Evolutionary conservation across 306 rosid genomes (phyloP).

Genomic region (Quercus glauca): DNA sequence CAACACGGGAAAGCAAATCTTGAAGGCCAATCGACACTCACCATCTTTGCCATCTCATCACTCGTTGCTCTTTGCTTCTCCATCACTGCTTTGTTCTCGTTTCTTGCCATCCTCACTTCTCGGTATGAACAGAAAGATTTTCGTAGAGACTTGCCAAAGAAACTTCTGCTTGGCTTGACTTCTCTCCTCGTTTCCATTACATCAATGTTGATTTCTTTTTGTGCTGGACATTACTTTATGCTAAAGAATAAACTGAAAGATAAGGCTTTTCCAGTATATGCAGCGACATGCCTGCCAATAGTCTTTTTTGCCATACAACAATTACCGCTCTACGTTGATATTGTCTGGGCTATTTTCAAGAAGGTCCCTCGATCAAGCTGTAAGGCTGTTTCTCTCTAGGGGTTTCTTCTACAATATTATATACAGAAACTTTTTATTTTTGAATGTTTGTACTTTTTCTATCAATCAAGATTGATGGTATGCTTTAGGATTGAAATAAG

Average conservation of each 20-base stretch:
- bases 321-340: slow-evolving; percentile 9
- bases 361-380: slow-evolving; percentile 1
- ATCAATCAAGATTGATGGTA: no score
- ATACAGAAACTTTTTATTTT: no score
- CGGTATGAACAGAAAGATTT: not conserved
- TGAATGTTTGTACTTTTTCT: no score
- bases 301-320: not conserved
- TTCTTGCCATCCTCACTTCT: slow-evolving; percentile 14
- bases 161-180: slow-evolving; percentile 15
- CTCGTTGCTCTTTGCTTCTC: slow-evolving; percentile 33
- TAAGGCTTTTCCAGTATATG: not conserved
- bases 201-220: slow-evolving; percentile 4
- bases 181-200: slow-evolving; percentile 13
- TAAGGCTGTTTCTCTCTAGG: not conserved
- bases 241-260: not conserved
- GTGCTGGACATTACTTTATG: slow-evolving; percentile 7
- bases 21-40: slow-evolving; percentile 4
- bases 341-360: not conserved
- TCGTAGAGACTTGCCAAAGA: not conserved
- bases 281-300: not conserved
- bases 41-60: slow-evolving; percentile 29
- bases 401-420: no score
- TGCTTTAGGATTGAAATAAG: no score
- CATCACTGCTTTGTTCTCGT: slow-evolving; percentile 20
- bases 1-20: slow-evolving; percentile 11